Evolutionary conservation across 2,329 filamentous ascomycete genomes (phyloP).

Genomic region (Sporothrix brasiliensis): DNA sequence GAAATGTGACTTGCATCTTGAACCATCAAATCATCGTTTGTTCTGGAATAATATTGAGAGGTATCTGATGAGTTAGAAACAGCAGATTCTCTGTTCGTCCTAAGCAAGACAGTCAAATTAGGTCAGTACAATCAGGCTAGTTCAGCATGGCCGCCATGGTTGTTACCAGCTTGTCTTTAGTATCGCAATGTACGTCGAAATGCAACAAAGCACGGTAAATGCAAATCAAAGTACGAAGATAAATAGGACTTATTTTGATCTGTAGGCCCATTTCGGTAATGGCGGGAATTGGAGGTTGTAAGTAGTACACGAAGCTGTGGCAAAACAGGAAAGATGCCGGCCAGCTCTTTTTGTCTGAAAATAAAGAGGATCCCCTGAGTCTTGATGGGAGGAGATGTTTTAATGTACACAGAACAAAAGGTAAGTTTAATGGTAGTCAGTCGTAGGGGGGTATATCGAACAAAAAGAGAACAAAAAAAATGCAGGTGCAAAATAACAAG

Average conservation of each 20-base stretch:
- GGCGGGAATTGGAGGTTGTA: not conserved
- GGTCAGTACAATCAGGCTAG: no score
- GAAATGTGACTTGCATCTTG: no score
- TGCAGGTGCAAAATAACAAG: not conserved
- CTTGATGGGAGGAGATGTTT: not conserved
- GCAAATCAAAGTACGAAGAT: not conserved
- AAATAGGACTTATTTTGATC: not conserved
- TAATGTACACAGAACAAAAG: conserved; percentile 11
- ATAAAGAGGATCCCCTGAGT: not conserved
- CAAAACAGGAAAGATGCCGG: not conserved
- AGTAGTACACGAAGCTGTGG: not conserved
- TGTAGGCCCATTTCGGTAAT: not conserved
- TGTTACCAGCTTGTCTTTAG: no score
- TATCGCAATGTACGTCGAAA: no score
- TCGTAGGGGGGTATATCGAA: conserved; percentile 6
- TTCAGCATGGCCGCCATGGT: no score
- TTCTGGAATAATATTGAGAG: no score
- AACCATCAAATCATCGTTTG: no score
- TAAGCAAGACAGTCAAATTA: no score
- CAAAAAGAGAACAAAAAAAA: not conserved
- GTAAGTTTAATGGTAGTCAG: not conserved
- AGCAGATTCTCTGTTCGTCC: no score
- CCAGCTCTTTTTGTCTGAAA: conserved; percentile 8
- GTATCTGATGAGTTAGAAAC: no score
- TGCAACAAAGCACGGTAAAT: no score